Conservation (phyloP, 1,284 basidiomycete genomes). For the Ceratobasidium papillatum region DNA sequence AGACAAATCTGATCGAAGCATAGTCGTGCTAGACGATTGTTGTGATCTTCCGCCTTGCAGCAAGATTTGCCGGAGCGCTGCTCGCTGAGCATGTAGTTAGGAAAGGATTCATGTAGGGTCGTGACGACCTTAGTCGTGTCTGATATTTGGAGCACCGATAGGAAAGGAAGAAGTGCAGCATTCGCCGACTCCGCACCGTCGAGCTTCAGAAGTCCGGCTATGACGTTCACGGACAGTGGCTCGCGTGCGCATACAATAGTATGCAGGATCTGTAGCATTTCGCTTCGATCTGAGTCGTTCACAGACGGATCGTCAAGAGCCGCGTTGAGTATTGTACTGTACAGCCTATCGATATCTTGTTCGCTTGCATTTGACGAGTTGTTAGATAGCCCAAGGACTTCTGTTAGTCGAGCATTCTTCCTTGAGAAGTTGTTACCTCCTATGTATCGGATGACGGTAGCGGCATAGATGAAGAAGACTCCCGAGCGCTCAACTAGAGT, state of each 20-base stretch:
- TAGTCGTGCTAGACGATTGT: not conserved
- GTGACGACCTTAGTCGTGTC: not conserved
- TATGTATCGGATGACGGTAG: not conserved
- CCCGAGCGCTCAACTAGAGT: not conserved
- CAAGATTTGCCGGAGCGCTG: not conserved
- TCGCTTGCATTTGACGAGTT: too few relatives aligned
- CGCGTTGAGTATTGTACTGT: not conserved
- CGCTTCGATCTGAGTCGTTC: not conserved
- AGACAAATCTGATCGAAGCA: not conserved
- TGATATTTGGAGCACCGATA: slow-evolving; percentile 5
- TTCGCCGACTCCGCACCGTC: not conserved
- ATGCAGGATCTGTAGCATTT: not conserved
- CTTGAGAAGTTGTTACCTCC: not conserved
- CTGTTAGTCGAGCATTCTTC: not conserved
- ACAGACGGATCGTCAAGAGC: not conserved
- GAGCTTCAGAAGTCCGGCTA: not conserved
- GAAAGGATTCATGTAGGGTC: not conserved
- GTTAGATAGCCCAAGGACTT: not conserved
- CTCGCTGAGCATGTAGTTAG: not conserved
- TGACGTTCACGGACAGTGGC: not conserved
- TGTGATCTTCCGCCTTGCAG: not conserved
- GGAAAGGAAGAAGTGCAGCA: not conserved
- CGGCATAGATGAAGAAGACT: slow-evolving; percentile 10
- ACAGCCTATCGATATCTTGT: not conserved
- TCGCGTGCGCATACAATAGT: slow-evolving; percentile 20